These are phyloP conservation scores for Lasiosphaeria miniovina DNA, from an alignment of 495 filamentous ascomycete genomes.

Conservation along the genomic window DNA sequence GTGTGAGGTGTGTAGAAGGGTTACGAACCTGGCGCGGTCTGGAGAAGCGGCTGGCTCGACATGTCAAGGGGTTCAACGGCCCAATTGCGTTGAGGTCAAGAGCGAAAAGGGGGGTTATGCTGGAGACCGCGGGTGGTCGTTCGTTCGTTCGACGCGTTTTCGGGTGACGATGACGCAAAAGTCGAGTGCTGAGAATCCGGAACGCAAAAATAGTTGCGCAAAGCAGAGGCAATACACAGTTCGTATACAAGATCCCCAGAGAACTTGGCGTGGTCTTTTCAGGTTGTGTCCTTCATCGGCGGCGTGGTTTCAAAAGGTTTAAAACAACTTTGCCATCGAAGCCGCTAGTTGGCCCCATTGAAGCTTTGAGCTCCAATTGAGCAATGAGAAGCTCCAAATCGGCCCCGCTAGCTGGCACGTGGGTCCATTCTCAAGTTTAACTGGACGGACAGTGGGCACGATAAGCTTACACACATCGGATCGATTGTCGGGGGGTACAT, in stretches of 20 bases:
- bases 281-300: no score
- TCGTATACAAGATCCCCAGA: no score
- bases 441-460: conserved; percentile 18
- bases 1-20: conserved; percentile 3
- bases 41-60: conserved; percentile 95
- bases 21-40: conserved; percentile 73
- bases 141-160: no score
- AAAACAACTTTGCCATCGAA: neutral
- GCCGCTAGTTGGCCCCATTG: neutral
- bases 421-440: conserved; percentile 13
- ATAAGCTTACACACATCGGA: neutral
- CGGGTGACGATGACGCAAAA: no score
- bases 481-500: neutral
- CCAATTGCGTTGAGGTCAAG: neutral
- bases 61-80: conserved; percentile 46
- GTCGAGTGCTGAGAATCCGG: no score
- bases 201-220: no score
- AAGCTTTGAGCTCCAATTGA: conserved; percentile 27
- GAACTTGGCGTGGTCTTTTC: no score
- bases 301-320: neutral
- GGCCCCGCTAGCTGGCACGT: conserved; percentile 19
- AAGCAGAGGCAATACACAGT: no score
- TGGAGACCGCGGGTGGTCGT: no score
- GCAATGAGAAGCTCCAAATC: conserved; percentile 24
- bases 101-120: neutral